These are phyloP conservation scores for Paxillus rubicundulus DNA, from an alignment of 768 basidiomycete species.

Conservation along the genomic window DNA sequence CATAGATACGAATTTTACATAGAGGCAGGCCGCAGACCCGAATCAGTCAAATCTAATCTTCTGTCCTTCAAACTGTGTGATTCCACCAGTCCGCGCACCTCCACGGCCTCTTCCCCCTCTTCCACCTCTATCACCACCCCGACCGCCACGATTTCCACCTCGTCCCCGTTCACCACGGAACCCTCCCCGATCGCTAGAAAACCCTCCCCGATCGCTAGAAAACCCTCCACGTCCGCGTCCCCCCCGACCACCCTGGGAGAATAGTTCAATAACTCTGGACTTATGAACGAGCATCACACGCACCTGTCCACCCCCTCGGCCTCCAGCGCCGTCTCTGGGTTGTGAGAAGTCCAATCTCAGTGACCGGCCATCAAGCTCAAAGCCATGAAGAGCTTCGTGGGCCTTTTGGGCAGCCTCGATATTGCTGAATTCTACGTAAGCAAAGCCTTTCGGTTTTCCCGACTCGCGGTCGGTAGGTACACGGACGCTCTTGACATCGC, in stretches of 20 bases:
- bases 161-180: slow-evolving; percentile 41
- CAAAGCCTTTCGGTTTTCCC: slow-evolving; percentile 91
- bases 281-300: slow-evolving; percentile 23
- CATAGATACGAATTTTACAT: background rate
- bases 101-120: slow-evolving; percentile 39
- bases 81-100: slow-evolving; percentile 52
- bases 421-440: slow-evolving; percentile 91
- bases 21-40: background rate
- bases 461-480: slow-evolving; percentile 92
- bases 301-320: slow-evolving; percentile 46
- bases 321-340: slow-evolving; percentile 65
- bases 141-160: slow-evolving; percentile 43
- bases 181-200: slow-evolving; percentile 36
- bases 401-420: slow-evolving; percentile 80
- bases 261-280: background rate
- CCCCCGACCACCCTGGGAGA: slow-evolving; percentile 33
- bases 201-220: slow-evolving; percentile 34
- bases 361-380: slow-evolving; percentile 76
- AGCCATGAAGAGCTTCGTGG: slow-evolving; percentile 61
- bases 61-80: slow-evolving; percentile 49
- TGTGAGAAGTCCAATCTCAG: slow-evolving; percentile 86
- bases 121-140: slow-evolving; percentile 45
- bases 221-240: slow-evolving; percentile 30
- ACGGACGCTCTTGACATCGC: slow-evolving; percentile 80
- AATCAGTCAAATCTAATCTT: slow-evolving; percentile 46